These are phyloP conservation scores for Phytophthora brassicae DNA, from an alignment of 352 stramenopile genomes.

Conservation along the genomic window DNA sequence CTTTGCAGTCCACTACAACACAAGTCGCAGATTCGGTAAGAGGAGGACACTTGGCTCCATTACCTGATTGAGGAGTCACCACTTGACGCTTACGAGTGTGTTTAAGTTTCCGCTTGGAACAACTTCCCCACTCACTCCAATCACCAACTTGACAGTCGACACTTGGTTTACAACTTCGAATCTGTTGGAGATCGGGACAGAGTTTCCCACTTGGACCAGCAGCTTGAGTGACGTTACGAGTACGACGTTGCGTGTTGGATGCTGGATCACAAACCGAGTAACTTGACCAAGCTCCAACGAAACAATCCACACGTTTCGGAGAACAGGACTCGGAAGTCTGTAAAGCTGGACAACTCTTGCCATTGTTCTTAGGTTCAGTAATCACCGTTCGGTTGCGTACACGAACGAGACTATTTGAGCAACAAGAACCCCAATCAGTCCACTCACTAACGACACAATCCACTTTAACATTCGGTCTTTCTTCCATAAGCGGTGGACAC, in stretches of 20 bases:
- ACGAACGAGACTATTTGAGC: conserved; percentile 20
- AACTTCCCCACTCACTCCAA: conserved; percentile 45
- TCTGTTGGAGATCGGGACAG: conserved; percentile 42
- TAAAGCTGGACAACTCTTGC: conserved; percentile 39
- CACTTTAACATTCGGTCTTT: conserved; percentile 42
- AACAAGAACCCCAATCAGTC: conserved; percentile 39
- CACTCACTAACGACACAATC: conserved; percentile 46
- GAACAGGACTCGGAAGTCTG: conserved; percentile 36
- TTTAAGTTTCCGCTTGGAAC: conserved; percentile 34
- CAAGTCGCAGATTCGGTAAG: conserved; percentile 39
- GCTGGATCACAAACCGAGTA: conserved; percentile 45
- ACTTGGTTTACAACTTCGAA: conserved; percentile 36
- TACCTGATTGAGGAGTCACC: conserved; percentile 28
- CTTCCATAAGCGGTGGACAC: conserved; percentile 49
- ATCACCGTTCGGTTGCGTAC: conserved; percentile 38
- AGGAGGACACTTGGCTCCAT: conserved; percentile 38
- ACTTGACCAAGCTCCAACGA: conserved; percentile 49
- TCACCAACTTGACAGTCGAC: conserved; percentile 66
- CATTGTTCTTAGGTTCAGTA: conserved; percentile 29
- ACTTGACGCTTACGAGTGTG: conserved; percentile 44
- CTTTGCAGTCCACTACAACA: conserved; percentile 49
- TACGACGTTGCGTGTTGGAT: conserved; percentile 53
- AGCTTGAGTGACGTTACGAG: conserved; percentile 35
- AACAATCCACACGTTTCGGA: conserved; percentile 48
- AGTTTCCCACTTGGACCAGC: conserved; percentile 38